Evolutionary conservation across 23 red algal genomes (phyloP).

Genomic region (Gracilaria domingensis): DNA sequence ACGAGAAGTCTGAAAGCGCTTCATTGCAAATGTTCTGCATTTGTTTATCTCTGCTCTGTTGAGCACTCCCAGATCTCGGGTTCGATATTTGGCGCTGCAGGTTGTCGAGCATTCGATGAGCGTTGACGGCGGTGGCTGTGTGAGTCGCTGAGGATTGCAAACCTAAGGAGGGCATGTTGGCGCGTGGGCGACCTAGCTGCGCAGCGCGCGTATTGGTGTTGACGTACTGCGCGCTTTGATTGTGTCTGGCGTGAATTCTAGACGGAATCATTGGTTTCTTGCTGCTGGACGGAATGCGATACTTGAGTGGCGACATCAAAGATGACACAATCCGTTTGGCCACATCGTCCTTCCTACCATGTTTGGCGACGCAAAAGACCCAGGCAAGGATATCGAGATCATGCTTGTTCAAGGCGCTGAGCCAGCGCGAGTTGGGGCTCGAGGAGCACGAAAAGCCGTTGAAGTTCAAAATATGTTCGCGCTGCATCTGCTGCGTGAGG

Average conservation of each 20-base stretch:
- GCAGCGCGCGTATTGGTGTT: neutral
- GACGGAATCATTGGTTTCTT: conserved; percentile 29
- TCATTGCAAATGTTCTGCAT: conserved; percentile 34
- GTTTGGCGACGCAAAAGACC: conserved; percentile 50
- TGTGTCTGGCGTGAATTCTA: conserved; percentile 9
- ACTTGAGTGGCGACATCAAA: conserved; percentile 29
- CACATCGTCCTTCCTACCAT: conserved; percentile 59
- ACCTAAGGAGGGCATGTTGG: conserved; percentile 17
- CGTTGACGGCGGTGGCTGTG: neutral
- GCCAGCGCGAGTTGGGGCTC: neutral
- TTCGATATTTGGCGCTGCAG: conserved; percentile 15
- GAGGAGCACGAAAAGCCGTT: conserved; percentile 27
- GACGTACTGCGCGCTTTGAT: neutral
- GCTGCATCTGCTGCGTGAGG: conserved; percentile 8
- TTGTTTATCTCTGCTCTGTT: conserved; percentile 11
- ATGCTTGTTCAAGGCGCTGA: conserved; percentile 27
- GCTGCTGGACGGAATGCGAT: neutral
- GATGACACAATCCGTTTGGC: conserved; percentile 34
- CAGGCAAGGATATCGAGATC: conserved; percentile 65
- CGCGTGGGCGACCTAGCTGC: neutral
- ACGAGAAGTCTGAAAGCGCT: conserved; percentile 21
- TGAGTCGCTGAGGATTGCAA: neutral
- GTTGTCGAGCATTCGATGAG: conserved; percentile 1
- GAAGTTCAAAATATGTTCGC: conserved; percentile 51
- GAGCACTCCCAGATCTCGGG: neutral